phyloP scores from a whole-genome alignment of 768 basidiomycete species.

The Xanthoconium stramineum region DNA sequence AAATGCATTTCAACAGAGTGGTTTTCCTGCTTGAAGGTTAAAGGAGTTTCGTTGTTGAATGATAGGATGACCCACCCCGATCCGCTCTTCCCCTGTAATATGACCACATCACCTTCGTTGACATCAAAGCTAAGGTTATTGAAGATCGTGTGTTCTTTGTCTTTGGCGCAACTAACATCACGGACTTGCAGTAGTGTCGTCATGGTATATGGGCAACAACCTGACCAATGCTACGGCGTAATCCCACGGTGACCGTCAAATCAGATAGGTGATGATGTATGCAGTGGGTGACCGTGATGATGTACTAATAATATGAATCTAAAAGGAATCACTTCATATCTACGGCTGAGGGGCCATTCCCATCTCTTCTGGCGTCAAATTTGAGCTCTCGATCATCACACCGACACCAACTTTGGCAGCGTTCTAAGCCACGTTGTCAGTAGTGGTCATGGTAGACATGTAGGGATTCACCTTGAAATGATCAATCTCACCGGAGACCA shows the following conservation, averaged over 20 bases:
- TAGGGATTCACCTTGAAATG: slow-evolving; percentile 80
- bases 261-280: slow-evolving; percentile 5
- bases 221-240: not conserved
- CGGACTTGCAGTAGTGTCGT: slow-evolving; percentile 48
- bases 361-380: slow-evolving; percentile 83
- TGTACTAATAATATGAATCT: slow-evolving; percentile 27
- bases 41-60: not conserved
- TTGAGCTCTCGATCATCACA: slow-evolving; percentile 93
- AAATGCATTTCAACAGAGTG: slow-evolving; percentile 80
- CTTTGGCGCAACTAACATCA: slow-evolving; percentile 47
- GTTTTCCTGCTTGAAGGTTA: slow-evolving; percentile 46
- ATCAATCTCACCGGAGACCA: slow-evolving; percentile 96
- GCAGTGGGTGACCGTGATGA: slow-evolving; percentile 14
- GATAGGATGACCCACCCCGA: slow-evolving; percentile 47
- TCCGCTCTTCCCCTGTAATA: slow-evolving; percentile 79
- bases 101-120: slow-evolving; percentile 69
- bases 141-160: slow-evolving; percentile 52
- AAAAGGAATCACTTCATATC: slow-evolving; percentile 29
- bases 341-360: slow-evolving; percentile 53
- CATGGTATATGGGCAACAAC: slow-evolving; percentile 4
- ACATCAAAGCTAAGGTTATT: slow-evolving; percentile 59
- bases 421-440: slow-evolving; percentile 50
- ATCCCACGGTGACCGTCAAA: slow-evolving; percentile 18
- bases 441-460: not conserved
- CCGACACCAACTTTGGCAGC: slow-evolving; percentile 93